phyloP scores from a whole-genome alignment of 352 stramenopile species.

The Phytophthora foliorum region DNA sequence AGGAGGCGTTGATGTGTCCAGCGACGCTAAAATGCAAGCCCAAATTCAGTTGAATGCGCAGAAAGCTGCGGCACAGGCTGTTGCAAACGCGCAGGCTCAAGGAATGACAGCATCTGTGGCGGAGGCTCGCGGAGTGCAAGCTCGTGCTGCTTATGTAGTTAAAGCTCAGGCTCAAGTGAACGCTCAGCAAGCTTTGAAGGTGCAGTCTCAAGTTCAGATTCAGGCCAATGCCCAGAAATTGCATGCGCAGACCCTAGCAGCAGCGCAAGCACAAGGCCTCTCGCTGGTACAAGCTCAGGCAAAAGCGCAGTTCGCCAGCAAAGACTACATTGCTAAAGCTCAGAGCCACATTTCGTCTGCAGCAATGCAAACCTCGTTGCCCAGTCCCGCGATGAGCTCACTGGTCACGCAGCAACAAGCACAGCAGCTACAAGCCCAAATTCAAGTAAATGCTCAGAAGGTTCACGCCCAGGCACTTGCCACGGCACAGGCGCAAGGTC shows the following conservation, averaged over 20 bases:
- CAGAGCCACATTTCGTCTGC: conserved; percentile 84
- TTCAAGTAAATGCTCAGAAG: conserved; percentile 92
- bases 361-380: conserved; percentile 59
- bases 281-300: conserved; percentile 89
- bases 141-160: conserved; percentile 85
- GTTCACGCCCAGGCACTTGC: conserved; percentile 90
- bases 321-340: conserved; percentile 92
- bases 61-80: conserved; percentile 83
- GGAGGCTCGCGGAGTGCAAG: conserved; percentile 83
- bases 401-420: conserved; percentile 84
- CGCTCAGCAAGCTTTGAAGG: conserved; percentile 82
- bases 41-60: conserved; percentile 90
- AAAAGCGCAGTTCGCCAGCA: conserved; percentile 89
- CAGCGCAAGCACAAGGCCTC: conserved; percentile 85
- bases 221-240: conserved; percentile 91
- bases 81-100: conserved; percentile 83
- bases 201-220: conserved; percentile 91
- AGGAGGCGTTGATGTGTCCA: conserved; percentile 43
- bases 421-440: conserved; percentile 88
- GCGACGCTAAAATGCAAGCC: conserved; percentile 84
- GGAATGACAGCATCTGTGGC: conserved; percentile 73
- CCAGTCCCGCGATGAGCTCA: conserved; percentile 57
- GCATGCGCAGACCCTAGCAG: conserved; percentile 85
- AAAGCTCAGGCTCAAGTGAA: conserved; percentile 91
- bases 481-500: conserved; percentile 83